Evolutionary conservation across 2,329 filamentous ascomycete genomes (phyloP).

Genomic region (Penicillium oxalicum): DNA sequence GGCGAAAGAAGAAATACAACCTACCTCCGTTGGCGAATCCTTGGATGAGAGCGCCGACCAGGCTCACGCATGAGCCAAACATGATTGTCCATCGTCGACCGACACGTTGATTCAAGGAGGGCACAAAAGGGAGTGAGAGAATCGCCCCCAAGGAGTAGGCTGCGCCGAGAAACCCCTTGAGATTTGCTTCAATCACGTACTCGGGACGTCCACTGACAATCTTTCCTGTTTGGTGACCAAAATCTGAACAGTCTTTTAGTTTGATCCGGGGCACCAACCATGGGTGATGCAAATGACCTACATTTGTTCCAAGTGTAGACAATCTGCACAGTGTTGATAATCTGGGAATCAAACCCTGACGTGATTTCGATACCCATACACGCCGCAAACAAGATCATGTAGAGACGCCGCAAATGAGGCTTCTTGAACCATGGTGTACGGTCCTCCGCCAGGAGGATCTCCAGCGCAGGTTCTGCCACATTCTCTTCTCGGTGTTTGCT

Average conservation of each 20-base stretch:
- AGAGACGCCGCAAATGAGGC: conserved; percentile 52
- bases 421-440: conserved; percentile 52
- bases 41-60: conserved; percentile 53
- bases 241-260: conserved; percentile 14
- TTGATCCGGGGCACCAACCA: background rate
- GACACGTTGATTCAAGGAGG: conserved; percentile 49
- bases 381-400: conserved; percentile 54
- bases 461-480: conserved; percentile 20
- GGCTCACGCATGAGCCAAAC: conserved; percentile 50
- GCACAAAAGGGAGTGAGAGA: conserved; percentile 53
- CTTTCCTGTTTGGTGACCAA: conserved; percentile 18
- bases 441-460: conserved; percentile 26
- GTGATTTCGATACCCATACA: conserved; percentile 60
- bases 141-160: conserved; percentile 57
- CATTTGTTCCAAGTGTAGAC: conserved; percentile 36
- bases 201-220: conserved; percentile 12
- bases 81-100: conserved; percentile 55
- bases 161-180: conserved; percentile 51
- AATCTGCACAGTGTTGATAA: conserved; percentile 44
- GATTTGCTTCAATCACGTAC: conserved; percentile 17
- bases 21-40: conserved; percentile 46
- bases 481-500: conserved; percentile 22
- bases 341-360: conserved; percentile 53
- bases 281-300: conserved; percentile 9
- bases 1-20: conserved; percentile 4